Evolutionary conservation across 2,329 filamentous ascomycete genomes (phyloP), one percentile per base, ranked within the genome.

Genomic region (Microsporum ferrugineum): DNA sequence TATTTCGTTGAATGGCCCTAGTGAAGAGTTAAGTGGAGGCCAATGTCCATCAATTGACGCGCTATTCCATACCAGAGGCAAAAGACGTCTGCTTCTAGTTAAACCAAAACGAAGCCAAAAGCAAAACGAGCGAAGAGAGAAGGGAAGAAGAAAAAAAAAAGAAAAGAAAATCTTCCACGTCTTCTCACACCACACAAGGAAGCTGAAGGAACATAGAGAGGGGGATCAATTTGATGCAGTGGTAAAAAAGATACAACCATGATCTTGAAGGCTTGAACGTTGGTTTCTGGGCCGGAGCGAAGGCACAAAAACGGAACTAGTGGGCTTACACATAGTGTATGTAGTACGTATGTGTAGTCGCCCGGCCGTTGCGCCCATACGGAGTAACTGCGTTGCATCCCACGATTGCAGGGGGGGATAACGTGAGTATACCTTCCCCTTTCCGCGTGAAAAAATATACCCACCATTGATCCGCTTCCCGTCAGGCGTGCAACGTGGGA

Each of bases 401-500:
- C 29, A 55, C 49, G 49, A 38, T 36, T 36, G 33, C 12, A 36
- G 36, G 33, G 49, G 45, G 49, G 12, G 14, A 4, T 5, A 17
- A 17, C 49, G 31, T 55, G 49, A 34, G 49, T 55, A 34, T 34
- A 55, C 31, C 49, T 34, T 55, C 49, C 49, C 31, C 31, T 55
- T 55, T 23, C 14, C 49, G 49, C 49, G 49, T 55, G 49, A 53
- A 23, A 23, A 27, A 31, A 56, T 10, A 29, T 39, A 41, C 29
- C 41, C 56, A 33, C 56, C 27, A 41, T 14, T 41, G 39, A 36
- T 59, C 57, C 57, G 31, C 36, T 59, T 51, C 12, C 57, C 57
- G 41, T 49, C 34, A 47, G 45, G 39, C 39, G 57, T 59, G 57
- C 57, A 59, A 59, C 57, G 41, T 59, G 57, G 57, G 41, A 49